A percentile compares a stretch with the other conserved stretches of the same genome.
phyloP scores from a whole-genome alignment of 371 early-diverging fungal genomes.

The Actinomortierella wolfii region DNA sequence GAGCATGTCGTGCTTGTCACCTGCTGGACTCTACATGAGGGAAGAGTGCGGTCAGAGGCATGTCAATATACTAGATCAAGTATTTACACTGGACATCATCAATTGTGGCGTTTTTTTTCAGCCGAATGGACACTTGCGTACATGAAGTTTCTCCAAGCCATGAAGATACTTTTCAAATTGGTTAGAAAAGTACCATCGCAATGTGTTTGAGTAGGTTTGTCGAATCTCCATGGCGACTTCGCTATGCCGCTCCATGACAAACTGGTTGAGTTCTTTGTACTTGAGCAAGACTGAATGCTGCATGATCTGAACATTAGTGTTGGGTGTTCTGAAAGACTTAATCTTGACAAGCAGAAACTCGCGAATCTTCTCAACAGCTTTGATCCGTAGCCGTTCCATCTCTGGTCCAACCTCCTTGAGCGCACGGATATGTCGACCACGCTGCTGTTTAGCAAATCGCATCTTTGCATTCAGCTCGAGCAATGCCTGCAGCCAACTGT shows the following conservation, averaged over 20 bases:
- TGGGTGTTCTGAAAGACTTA: slow-evolving; percentile 81
- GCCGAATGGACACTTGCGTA: slow-evolving; percentile 18
- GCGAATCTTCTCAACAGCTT: slow-evolving; percentile 81
- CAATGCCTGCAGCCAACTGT: slow-evolving; percentile 80
- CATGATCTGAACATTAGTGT: slow-evolving; percentile 90
- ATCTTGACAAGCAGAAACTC: slow-evolving; percentile 86
- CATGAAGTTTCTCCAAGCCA: slow-evolving; percentile 76
- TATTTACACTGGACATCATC: no score
- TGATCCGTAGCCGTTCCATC: slow-evolving; percentile 81
- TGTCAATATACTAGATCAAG: no score
- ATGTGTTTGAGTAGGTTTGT: slow-evolving; percentile 80
- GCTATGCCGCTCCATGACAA: slow-evolving; percentile 85
- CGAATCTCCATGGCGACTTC: slow-evolving; percentile 89
- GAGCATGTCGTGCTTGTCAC: slow-evolving; percentile 83
- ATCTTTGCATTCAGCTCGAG: slow-evolving; percentile 85
- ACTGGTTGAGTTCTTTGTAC: slow-evolving; percentile 86
- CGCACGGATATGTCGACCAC: slow-evolving; percentile 70
- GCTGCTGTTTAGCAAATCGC: slow-evolving; percentile 75
- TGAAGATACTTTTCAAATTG: slow-evolving; percentile 88
- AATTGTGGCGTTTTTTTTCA: no score
- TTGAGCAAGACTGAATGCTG: slow-evolving; percentile 89
- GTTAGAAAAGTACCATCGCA: slow-evolving; percentile 83
- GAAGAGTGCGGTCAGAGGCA: neutral
- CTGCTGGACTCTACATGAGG: slow-evolving; percentile 60
- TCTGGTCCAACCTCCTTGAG: slow-evolving; percentile 88